Percentiles rank a stretch among this genome's conserved stretches.
These are phyloP conservation scores for Colletotrichum kahawae DNA, from an alignment of 2,329 filamentous ascomycete species.

Conservation along the genomic window DNA sequence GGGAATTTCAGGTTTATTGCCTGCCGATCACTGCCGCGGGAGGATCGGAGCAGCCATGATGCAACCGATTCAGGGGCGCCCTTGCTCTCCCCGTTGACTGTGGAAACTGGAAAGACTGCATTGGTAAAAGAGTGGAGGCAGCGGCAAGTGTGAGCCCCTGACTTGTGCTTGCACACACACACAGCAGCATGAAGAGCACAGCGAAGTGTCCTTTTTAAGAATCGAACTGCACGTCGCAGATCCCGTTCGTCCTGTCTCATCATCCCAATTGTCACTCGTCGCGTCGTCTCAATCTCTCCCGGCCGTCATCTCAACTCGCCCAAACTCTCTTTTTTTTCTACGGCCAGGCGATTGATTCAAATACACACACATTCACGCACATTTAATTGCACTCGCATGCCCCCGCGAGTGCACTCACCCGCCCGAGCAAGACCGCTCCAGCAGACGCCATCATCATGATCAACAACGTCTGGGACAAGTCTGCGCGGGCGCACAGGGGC, in stretches of 20 bases:
- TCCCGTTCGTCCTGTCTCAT: conserved; percentile 4
- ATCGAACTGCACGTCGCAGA: not conserved
- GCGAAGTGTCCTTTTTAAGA: not conserved
- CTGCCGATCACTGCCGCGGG: not conserved
- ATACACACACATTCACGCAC: not conserved
- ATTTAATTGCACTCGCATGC: not conserved
- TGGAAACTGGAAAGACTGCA: not conserved
- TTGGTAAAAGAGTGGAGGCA: not conserved
- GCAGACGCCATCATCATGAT: not conserved
- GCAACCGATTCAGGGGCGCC: not conserved
- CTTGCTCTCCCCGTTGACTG: not conserved
- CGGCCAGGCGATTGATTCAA: not conserved
- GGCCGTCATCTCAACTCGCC: not conserved
- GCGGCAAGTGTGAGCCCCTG: not conserved
- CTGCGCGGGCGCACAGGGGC: conserved; percentile 6
- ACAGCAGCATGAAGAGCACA: not conserved
- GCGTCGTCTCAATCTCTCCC: not conserved
- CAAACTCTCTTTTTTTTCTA: not conserved
- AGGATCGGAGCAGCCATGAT: not conserved
- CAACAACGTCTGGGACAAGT: conserved; percentile 7
- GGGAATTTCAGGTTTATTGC: not conserved
- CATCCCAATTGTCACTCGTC: not conserved
- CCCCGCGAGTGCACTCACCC: not conserved
- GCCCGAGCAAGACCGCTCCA: not conserved
- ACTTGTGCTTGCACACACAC: not conserved